Base-by-base conservation (phyloP, 495 filamentous ascomycete species). In the Xylaria venustula region DNA sequence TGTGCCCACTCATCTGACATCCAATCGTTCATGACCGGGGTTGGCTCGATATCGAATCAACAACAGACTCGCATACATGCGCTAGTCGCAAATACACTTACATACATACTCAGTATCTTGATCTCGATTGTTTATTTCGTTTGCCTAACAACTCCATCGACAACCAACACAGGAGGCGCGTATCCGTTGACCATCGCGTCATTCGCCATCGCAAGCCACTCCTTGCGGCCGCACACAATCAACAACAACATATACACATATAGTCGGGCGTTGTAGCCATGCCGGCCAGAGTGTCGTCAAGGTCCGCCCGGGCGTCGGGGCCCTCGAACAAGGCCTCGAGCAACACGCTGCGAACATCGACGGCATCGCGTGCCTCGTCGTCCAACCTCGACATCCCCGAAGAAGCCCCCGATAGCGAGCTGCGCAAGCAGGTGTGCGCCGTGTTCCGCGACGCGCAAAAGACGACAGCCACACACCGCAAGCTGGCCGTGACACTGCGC, bases 361-460 rank as follows among this genome's bases (percentile, higher is more conserved):
- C 83, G 12, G 75, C 77, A 14, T 79, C 85, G 55, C 84, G 89
- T 74, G 81, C 81, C 60, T 85, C 85, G n/a, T 85, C 89, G 3
- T 81, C 84, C n/a, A 79, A 81, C 32, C 69, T 83, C 65, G 84
- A 87, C 41, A 75, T 91, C 41, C 90, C 92, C 37, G 81, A 88
- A 61, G 92, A 96, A 75, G 83, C 86, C 7, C 79, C 87, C 48
- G 78, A 85, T 23, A 90, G 85, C 52, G 83, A 79, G 20, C 78
- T 97, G 59, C 90, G 93, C 68, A 81, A 79, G 32, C 88, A 90
- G 69, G 84, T 96, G 46, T 91, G 87, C 69, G 72, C 81, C 61
- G 84, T 97, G 26, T 98, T 97, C 68, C 84, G 82, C 48, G 91
- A 97, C 65, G 90, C 93, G 22, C 95, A 98, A 71, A 85, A 87